Evolutionary conservation across 192 early-diverging fungal species (phyloP).

Genomic region (Coemansia sp.): DNA sequence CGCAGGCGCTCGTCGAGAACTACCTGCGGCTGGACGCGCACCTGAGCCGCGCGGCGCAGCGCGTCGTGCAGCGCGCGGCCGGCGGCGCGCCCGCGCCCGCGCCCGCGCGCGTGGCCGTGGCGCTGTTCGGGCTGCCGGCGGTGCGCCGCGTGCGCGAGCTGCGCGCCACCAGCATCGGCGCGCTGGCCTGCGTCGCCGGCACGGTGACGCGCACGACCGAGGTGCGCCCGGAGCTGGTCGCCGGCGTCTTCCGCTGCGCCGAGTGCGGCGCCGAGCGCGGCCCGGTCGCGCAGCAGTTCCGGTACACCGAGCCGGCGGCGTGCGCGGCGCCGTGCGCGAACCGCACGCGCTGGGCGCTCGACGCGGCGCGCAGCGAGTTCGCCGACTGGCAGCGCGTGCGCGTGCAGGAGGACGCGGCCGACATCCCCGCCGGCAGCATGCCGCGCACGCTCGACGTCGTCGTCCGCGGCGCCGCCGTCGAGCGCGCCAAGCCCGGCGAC

Average conservation of each 20-base stretch:
- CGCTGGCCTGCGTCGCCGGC: conserved; percentile 77
- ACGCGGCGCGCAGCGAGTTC: conserved; percentile 83
- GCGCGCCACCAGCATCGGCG: conserved; percentile 77
- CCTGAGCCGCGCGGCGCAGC: conserved; percentile 80
- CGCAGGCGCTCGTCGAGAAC: conserved; percentile 63
- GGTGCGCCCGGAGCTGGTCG: conserved; percentile 91
- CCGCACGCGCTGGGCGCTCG: conserved; percentile 74
- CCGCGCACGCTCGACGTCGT: conserved; percentile 95
- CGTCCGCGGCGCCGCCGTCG: conserved; percentile 88
- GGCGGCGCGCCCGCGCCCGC: no score
- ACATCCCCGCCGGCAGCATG: conserved; percentile 97
- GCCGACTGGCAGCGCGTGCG: conserved; percentile 97
- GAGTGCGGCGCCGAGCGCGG: conserved; percentile 77
- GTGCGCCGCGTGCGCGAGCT: conserved; percentile 77
- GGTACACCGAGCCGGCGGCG: conserved; percentile 89
- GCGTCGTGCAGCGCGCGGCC: conserved; percentile 61
- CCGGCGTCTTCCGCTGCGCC: conserved; percentile 85
- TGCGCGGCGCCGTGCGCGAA: conserved; percentile 83
- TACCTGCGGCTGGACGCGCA: conserved; percentile 85
- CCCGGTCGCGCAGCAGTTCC: conserved; percentile 94
- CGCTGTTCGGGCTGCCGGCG: conserved; percentile 62
- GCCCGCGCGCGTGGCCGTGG: no score
- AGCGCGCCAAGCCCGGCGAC: conserved; percentile 95
- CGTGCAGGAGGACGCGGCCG: conserved; percentile 91
- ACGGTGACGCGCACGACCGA: conserved; percentile 97